Percentiles rank a stretch among this genome's conserved stretches.
These are phyloP conservation scores for Psilocybe subaeruginosa DNA, from an alignment of 768 basidiomycete species.

Conservation along the genomic window DNA sequence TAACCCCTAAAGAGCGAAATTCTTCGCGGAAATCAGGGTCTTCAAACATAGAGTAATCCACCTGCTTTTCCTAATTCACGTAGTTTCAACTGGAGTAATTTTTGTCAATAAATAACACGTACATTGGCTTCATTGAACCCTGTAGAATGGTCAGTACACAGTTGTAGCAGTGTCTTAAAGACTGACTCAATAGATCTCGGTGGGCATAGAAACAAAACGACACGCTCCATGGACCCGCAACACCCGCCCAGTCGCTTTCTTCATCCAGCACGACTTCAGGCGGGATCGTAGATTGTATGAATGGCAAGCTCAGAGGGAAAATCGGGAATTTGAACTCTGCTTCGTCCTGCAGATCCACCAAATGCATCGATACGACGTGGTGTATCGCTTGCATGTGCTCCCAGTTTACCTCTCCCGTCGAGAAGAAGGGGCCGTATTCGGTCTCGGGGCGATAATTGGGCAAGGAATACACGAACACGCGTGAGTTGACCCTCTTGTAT, in stretches of 20 bases:
- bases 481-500: constrained; percentile 39
- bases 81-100: not conserved
- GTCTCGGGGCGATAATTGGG: constrained; percentile 54
- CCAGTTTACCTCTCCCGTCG: constrained; percentile 61
- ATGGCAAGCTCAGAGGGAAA: constrained; percentile 55
- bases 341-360: constrained; percentile 42
- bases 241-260: constrained; percentile 58
- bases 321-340: constrained; percentile 36
- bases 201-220: constrained; percentile 76
- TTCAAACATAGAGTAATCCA: constrained; percentile 54
- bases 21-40: constrained; percentile 53
- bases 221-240: constrained; percentile 61
- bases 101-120: constrained; percentile 12
- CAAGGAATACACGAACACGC: constrained; percentile 65
- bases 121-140: constrained; percentile 50
- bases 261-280: constrained; percentile 36
- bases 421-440: constrained; percentile 59
- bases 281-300: constrained; percentile 54
- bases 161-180: constrained; percentile 6
- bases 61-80: constrained; percentile 12
- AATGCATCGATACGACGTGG: constrained; percentile 56
- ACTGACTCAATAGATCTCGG: constrained; percentile 63
- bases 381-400: constrained; percentile 57
- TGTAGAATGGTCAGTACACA: constrained; percentile 22
- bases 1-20: constrained; percentile 50